Evolutionary conservation across 306 rosid genomes (phyloP).

Genomic region (Vachellia pachyceras): DNA sequence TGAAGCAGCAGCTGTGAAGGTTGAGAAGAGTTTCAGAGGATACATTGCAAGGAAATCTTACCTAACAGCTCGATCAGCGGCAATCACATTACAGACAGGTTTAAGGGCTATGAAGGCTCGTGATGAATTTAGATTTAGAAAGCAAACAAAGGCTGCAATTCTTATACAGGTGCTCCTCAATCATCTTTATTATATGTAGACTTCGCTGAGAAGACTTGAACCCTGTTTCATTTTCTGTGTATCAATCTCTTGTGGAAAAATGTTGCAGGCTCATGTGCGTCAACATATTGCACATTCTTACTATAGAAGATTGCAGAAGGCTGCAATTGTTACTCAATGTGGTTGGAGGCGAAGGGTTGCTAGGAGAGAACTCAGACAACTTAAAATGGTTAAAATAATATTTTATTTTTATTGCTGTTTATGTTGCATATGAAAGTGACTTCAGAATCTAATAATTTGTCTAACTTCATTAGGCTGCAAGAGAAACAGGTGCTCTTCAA

Average conservation of each 20-base stretch:
- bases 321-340: constrained; percentile 86
- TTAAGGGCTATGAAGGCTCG: constrained; percentile 98
- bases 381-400: constrained; percentile 79
- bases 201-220: constrained; percentile 20
- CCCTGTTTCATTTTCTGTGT: background rate
- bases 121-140: constrained; percentile 95
- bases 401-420: constrained; percentile 38
- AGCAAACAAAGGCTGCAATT: constrained; percentile 93
- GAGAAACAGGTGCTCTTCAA: constrained; percentile 98
- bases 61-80: constrained; percentile 56
- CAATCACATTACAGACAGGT: constrained; percentile 87
- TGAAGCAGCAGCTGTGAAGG: constrained; percentile 92
- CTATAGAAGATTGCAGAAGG: constrained; percentile 81
- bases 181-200: constrained; percentile 36
- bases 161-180: constrained; percentile 66
- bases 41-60: constrained; percentile 69
- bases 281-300: constrained; percentile 72
- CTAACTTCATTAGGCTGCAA: constrained; percentile 78
- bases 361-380: constrained; percentile 88
- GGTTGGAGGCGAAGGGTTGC: constrained; percentile 98
- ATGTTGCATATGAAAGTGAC: constrained; percentile 32
- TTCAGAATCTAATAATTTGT: constrained; percentile 36
- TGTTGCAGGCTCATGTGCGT: constrained; percentile 80
- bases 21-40: constrained; percentile 81
- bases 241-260: constrained; percentile 30